Conservation (phyloP, 2,329 filamentous ascomycete genomes). For the Dactylellina parvicollis region DNA sequence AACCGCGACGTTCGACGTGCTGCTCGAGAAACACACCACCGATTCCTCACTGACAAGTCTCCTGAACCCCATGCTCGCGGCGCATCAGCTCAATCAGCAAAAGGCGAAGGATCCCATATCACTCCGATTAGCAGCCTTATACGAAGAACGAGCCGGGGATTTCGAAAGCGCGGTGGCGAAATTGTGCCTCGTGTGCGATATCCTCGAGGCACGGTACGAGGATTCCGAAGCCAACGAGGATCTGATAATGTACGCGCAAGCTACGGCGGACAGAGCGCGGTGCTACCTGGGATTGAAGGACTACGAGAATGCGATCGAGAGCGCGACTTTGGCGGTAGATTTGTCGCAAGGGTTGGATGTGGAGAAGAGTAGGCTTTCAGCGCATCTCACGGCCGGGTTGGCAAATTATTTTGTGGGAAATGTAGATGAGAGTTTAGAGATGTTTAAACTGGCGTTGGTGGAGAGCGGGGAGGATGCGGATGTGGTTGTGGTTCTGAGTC, state of each 20-base stretch:
- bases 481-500: conserved; percentile 84
- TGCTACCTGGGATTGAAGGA: conserved; percentile 76
- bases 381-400: conserved; percentile 84
- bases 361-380: conserved; percentile 78
- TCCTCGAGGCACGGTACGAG: conserved; percentile 84
- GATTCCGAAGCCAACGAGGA: conserved; percentile 78
- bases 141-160: conserved; percentile 82
- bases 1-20: conserved; percentile 81
- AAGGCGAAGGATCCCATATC: conserved; percentile 76
- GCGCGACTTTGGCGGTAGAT: conserved; percentile 81
- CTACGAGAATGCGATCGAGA: conserved; percentile 77
- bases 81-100: conserved; percentile 80
- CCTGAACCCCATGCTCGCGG: conserved; percentile 86
- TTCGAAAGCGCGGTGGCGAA: conserved; percentile 71
- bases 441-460: conserved; percentile 80
- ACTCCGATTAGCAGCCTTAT: conserved; percentile 80
- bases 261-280: conserved; percentile 87
- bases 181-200: conserved; percentile 73
- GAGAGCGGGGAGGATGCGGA: conserved; percentile 82
- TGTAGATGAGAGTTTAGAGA: conserved; percentile 75
- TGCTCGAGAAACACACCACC: conserved; percentile 68
- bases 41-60: conserved; percentile 70
- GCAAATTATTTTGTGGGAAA: conserved; percentile 77
- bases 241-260: conserved; percentile 80
- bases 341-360: conserved; percentile 78